These are phyloP conservation scores for Adenanthera pavonina DNA, from an alignment of 306 rosid genomes.

Conservation along the genomic window DNA sequence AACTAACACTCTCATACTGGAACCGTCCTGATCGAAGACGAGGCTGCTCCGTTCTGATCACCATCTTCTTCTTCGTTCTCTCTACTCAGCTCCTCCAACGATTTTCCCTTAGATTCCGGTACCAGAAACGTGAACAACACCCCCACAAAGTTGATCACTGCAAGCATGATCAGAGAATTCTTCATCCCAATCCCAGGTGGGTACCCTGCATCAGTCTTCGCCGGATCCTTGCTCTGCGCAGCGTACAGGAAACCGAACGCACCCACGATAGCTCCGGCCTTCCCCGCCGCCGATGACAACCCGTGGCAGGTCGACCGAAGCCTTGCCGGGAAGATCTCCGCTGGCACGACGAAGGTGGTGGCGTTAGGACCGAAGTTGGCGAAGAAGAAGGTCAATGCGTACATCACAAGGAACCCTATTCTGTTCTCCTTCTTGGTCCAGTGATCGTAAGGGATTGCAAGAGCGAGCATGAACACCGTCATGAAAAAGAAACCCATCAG, in stretches of 20 bases:
- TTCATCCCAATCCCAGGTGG: slow-evolving; percentile 57
- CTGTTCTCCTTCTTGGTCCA: slow-evolving; percentile 41
- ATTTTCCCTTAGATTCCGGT: slow-evolving; percentile 39
- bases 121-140: slow-evolving; percentile 50
- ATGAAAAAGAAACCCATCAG: slow-evolving; percentile 53
- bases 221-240: slow-evolving; percentile 44
- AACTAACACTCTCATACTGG: not conserved
- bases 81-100: slow-evolving; percentile 46
- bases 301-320: slow-evolving; percentile 56
- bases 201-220: slow-evolving; percentile 51
- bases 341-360: slow-evolving; percentile 42
- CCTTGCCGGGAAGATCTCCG: slow-evolving; percentile 47
- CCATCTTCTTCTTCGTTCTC: slow-evolving; percentile 36
- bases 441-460: slow-evolving; percentile 35
- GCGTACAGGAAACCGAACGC: slow-evolving; percentile 61
- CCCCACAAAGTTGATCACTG: slow-evolving; percentile 38
- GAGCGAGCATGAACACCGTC: slow-evolving; percentile 53
- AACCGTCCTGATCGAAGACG: not conserved
- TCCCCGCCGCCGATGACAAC: slow-evolving; percentile 46
- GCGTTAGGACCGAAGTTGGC: slow-evolving; percentile 61
- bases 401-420: slow-evolving; percentile 47
- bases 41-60: not conserved
- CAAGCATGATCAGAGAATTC: slow-evolving; percentile 49
- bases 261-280: slow-evolving; percentile 51
- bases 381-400: slow-evolving; percentile 54